These are phyloP conservation scores for Tolypocladium tundrense DNA, from an alignment of 2,329 filamentous ascomycete species.

Conservation along the genomic window DNA sequence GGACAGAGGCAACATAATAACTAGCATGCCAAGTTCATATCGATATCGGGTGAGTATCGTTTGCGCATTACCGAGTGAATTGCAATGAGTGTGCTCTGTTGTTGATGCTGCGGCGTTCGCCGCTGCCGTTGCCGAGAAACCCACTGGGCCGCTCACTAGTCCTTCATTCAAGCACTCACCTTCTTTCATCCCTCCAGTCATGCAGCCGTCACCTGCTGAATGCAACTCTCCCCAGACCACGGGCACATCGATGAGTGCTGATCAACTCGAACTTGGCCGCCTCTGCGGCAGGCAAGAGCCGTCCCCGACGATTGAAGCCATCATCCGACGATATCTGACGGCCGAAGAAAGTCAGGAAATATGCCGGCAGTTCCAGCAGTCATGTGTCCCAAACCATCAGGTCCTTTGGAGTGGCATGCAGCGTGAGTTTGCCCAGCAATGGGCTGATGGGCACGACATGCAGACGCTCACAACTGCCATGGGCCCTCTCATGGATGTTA, in stretches of 20 bases:
- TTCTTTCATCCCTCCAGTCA: no score
- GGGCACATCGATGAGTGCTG: neutral
- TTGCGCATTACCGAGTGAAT: neutral
- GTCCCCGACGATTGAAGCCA: neutral
- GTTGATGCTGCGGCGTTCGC: neutral
- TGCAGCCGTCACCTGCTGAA: neutral
- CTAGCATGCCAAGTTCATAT: neutral
- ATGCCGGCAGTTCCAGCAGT: neutral
- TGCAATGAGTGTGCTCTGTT: neutral
- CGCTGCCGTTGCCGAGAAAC: neutral
- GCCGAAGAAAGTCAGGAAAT: neutral
- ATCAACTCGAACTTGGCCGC: neutral
- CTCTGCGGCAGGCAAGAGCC: neutral
- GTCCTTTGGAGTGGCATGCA: neutral
- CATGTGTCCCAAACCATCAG: neutral
- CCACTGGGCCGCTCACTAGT: neutral
- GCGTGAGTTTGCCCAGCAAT: neutral
- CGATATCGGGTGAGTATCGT: neutral
- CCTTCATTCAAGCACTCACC: neutral
- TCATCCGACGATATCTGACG: neutral
- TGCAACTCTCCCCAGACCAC: neutral
- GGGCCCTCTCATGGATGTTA: neutral
- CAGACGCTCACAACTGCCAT: neutral
- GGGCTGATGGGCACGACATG: neutral
- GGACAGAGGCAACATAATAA: neutral